These are phyloP conservation scores for Dimocarpus longan DNA, from an alignment of 345 rosid genomes.

Conservation along the genomic window DNA sequence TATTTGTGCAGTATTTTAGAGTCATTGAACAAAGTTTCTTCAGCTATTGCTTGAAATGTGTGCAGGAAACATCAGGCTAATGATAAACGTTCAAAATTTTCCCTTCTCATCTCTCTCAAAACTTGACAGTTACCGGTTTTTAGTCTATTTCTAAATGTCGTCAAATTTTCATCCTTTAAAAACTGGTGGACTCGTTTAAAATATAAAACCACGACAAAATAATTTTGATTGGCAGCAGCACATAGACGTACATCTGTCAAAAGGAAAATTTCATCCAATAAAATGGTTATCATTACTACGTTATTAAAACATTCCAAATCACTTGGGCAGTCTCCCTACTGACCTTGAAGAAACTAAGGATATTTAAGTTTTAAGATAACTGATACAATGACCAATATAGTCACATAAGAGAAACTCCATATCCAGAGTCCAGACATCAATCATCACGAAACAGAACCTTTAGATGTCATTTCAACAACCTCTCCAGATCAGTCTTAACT, in stretches of 20 bases:
- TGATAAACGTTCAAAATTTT: neutral
- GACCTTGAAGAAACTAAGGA: too few species aligned
- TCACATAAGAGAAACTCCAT: neutral
- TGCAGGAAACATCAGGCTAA: neutral
- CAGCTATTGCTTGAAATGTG: neutral
- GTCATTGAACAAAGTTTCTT: neutral
- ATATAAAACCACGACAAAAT: neutral
- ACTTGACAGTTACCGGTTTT: neutral
- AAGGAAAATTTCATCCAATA: neutral
- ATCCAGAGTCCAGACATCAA: neutral
- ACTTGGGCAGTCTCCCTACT: too few species aligned
- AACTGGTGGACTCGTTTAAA: neutral
- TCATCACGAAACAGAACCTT: neutral
- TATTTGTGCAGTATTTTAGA: neutral
- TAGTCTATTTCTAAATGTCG: neutral
- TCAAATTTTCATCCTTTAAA: neutral
- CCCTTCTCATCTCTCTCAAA: neutral
- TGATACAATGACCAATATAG: neutral
- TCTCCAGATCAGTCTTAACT: neutral
- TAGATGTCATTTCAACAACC: neutral
- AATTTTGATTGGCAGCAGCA: neutral
- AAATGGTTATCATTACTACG: neutral
- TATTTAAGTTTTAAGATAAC: neutral
- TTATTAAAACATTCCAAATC: too few species aligned
- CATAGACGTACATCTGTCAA: neutral